phyloP scores from a whole-genome alignment of 1,284 basidiomycete species.

The Apiotrichum veenhuisii region DNA sequence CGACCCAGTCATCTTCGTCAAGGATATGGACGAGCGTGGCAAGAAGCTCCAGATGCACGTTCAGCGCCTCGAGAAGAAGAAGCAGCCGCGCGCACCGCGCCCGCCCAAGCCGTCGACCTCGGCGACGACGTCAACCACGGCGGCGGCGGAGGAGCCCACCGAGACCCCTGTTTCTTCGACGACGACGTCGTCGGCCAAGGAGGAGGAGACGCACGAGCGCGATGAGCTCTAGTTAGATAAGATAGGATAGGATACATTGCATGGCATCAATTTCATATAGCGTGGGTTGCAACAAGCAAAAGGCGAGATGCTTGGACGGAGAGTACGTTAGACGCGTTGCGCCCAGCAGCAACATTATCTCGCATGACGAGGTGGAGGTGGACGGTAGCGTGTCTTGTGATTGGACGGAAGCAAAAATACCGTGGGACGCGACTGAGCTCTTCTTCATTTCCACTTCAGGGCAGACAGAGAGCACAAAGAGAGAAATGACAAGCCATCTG shows the following conservation, averaged over 20 bases:
- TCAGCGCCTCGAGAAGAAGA: constrained; percentile 16
- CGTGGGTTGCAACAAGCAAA: not conserved
- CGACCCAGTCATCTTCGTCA: constrained; percentile 73
- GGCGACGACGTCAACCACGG: not conserved
- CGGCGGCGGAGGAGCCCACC: not conserved
- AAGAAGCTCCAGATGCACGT: constrained; percentile 72
- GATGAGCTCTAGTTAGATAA: constrained; percentile 11
- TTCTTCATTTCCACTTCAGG: not conserved
- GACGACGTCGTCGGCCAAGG: not conserved
- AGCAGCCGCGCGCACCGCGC: constrained; percentile 13
- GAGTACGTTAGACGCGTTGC: not conserved
- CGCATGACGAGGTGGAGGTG: no score
- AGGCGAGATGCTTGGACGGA: no score
- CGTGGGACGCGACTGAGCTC: not conserved
- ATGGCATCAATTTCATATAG: not conserved
- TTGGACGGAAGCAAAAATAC: no score
- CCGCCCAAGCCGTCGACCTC: constrained; percentile 2
- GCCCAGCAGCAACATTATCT: no score
- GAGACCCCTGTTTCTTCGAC: no score
- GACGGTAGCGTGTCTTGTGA: not conserved
- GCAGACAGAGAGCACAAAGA: no score
- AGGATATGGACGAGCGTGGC: constrained; percentile 75
- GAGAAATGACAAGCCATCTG: not conserved
- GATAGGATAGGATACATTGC: not conserved
- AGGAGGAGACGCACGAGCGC: constrained; percentile 1